Conservation (phyloP, 768 basidiomycete species). For the Pilatotrama ljubarskyi region DNA sequence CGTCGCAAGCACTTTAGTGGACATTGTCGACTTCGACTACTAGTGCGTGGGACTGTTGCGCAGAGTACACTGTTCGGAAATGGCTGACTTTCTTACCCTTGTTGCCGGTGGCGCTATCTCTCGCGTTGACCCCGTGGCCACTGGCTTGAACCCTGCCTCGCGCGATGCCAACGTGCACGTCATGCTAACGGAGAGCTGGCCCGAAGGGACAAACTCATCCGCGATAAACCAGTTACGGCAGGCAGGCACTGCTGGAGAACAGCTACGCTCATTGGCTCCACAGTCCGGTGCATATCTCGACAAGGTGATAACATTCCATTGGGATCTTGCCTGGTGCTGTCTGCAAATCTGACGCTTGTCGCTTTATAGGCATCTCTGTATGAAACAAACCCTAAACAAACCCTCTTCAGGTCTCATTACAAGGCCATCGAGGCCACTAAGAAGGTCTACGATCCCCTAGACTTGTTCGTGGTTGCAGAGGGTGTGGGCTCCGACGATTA, state of each 20-base stretch:
- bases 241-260: not conserved
- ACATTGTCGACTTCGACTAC: not conserved
- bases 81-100: not conserved
- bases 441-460: constrained; percentile 42
- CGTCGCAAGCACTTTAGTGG: constrained; percentile 10
- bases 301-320: constrained; percentile 34
- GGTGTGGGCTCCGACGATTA: constrained; percentile 54
- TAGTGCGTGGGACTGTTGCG: constrained; percentile 12
- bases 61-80: no score
- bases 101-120: not conserved
- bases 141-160: not conserved
- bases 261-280: constrained; percentile 32
- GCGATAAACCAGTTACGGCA: not conserved
- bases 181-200: not conserved
- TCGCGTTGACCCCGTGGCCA: not conserved
- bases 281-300: constrained; percentile 45
- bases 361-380: constrained; percentile 41
- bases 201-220: not conserved
- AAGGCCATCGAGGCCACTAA: constrained; percentile 42
- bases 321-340: no score
- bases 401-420: constrained; percentile 50
- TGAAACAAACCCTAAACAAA: constrained; percentile 41
- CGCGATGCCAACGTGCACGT: not conserved
- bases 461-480: constrained; percentile 43
- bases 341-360: no score